Percentiles rank a stretch among this genome's conserved stretches.
phyloP scores from a whole-genome alignment of 441 rosid genomes.

The Pelargonium australe region DNA sequence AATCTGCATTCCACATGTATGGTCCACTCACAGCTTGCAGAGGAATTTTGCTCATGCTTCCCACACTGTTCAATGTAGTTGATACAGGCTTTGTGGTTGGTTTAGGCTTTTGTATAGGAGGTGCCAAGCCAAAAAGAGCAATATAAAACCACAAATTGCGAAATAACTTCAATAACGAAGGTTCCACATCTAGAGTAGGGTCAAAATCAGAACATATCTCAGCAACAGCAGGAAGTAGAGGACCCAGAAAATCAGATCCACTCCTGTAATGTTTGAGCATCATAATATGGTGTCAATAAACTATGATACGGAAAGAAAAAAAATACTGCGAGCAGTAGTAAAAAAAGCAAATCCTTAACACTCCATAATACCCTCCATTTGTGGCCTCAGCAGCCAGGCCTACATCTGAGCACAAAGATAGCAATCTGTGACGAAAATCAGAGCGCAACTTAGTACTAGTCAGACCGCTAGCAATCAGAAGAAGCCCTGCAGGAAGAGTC shows the following conservation, averaged over 20 bases:
- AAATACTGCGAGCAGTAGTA: constrained; percentile 16
- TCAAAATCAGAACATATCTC: constrained; percentile 96
- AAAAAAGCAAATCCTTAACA: constrained; percentile 4
- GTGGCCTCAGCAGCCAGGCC: constrained; percentile 94
- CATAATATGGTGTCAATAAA: constrained; percentile 14
- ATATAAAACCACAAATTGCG: constrained; percentile 98
- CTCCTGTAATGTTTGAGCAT: constrained; percentile 52
- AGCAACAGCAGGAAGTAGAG: constrained; percentile 95
- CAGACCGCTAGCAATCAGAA: constrained; percentile 80
- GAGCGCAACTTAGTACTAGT: constrained; percentile 64
- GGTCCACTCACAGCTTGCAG: constrained; percentile 97
- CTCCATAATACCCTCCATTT: constrained; percentile 66
- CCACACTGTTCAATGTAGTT: constrained; percentile 57
- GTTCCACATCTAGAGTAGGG: constrained; percentile 77
- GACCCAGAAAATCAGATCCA: constrained; percentile 96
- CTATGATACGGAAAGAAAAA: constrained; percentile 13
- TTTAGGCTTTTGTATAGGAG: constrained; percentile 61
- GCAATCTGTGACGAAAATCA: constrained; percentile 89
- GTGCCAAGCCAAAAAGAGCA: constrained; percentile 97
- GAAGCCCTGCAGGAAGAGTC: constrained; percentile 99
- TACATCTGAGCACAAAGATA: constrained; percentile 95
- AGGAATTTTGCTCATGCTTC: constrained; percentile 63
- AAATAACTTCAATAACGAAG: constrained; percentile 87
- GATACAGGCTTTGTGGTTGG: constrained; percentile 62
- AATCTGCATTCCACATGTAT: constrained; percentile 79